Evolutionary conservation across 768 basidiomycete genomes (phyloP), one percentile per base, ranked within the genome.

Genomic region (Leccinellum luteum): DNA sequence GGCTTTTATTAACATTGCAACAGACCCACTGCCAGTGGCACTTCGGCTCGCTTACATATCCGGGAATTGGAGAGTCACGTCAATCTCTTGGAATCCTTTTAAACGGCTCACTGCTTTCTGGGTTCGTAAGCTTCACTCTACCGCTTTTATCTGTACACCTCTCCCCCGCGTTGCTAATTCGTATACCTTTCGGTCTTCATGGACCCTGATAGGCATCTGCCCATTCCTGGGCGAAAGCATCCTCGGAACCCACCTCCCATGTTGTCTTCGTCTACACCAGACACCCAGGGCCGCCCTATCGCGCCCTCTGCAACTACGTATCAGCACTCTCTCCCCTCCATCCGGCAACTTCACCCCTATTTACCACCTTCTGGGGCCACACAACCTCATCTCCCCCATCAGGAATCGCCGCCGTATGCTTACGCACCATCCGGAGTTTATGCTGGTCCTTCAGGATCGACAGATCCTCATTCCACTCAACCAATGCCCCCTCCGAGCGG

Each of bases 271-370:
- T 48, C 73, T 6, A 60, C 58, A n/a, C 51, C 66, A 10, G 68
- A 69, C 59, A 53, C 64, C 7, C 72, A 66, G 15, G 54, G 64
- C 19, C 74, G 74, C 56, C 60, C 64, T 43, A 67, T 68, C 55
- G 62, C 54, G 4, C 66, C 68, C 54, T 62, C 64, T 35, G 57
- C 56, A 25, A 35, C 66, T 27, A 23, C 68, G 0, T 67, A 67
- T 50, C 73, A 62, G 48, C 73, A 62, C 10, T 73, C 70, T 47
- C 76, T 89, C 27, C 87, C 87, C 4, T 83, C 87, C 51, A 89
- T 90, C 65, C 83, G 83, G 51, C 82, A 86, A 32, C 75, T 89
- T 23, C 85, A 87, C 67, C 85, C 84, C 28, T 84, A 83, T 70
- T 79, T 86, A 21, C 80, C 82, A 4, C 81, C 80, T n/a, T 74